Conservation (phyloP, 75 land plant genomes). For the Chamaecyparis obtusa region DNA sequence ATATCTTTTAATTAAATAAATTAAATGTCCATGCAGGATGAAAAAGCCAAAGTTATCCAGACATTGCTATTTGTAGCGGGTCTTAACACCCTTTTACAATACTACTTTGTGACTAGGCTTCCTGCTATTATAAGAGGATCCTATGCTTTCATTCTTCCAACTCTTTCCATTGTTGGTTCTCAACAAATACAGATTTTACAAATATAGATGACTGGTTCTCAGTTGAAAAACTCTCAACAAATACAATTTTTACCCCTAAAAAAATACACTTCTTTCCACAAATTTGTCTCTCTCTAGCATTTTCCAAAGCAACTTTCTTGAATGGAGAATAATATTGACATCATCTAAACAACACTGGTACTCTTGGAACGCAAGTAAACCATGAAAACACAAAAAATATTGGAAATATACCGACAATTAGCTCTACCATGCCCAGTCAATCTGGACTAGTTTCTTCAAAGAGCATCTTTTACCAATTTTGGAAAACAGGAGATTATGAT, state of each 20-base stretch:
- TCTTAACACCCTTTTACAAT: constrained; percentile 74
- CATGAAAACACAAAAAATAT: neutral
- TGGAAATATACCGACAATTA: neutral
- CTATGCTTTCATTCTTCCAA: constrained; percentile 63
- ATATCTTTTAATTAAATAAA: neutral
- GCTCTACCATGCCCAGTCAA: neutral
- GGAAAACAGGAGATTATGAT: constrained; percentile 63
- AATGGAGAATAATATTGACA: too few species aligned
- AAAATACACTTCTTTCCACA: too few species aligned
- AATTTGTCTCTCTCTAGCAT: too few species aligned
- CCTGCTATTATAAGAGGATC: constrained; percentile 91
- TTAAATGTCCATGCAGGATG: constrained; percentile 45
- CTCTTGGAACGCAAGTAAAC: neutral
- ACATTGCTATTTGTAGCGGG: constrained; percentile 75
- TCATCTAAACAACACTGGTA: neutral
- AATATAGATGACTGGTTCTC: too few species aligned
- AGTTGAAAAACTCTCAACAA: too few species aligned
- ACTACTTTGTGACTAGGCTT: constrained; percentile 68
- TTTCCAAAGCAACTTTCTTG: too few species aligned
- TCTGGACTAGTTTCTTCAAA: neutral
- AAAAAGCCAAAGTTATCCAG: constrained; percentile 73
- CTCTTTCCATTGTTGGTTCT: constrained; percentile 65
- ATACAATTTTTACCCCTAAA: too few species aligned
- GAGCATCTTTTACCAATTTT: constrained; percentile 44
- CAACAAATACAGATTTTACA: too few species aligned